Evolutionary conservation across 2,329 filamentous ascomycete genomes (phyloP).

Genomic region (Microdochium nivale): DNA sequence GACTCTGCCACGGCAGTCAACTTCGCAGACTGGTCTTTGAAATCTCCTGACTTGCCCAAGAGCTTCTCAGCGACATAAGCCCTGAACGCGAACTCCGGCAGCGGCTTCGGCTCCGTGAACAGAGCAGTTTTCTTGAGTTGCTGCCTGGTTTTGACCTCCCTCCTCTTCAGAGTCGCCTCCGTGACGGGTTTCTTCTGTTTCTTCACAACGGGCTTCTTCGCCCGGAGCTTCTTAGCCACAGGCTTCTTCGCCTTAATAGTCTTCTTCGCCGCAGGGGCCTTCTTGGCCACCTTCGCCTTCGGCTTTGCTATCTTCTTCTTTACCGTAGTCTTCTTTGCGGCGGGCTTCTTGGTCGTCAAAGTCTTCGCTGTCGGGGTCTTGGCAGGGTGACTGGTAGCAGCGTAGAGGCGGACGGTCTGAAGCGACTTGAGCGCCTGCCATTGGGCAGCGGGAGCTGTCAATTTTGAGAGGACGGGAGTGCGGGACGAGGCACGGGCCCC

Average conservation of each 20-base stretch:
- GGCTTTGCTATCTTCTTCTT: constrained; percentile 1
- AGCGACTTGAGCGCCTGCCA: not conserved
- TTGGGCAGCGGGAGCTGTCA: constrained; percentile 2
- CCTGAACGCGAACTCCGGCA: constrained; percentile 24
- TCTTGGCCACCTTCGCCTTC: constrained; percentile 13
- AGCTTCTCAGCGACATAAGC: constrained; percentile 25
- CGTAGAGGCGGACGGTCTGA: not conserved
- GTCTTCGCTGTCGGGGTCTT: not conserved
- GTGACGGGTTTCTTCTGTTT: constrained; percentile 22
- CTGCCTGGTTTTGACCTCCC: not conserved
- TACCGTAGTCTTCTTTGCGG: not conserved
- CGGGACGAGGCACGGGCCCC: not conserved
- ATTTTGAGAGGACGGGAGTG: not conserved
- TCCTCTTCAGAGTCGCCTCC: not conserved
- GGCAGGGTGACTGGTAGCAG: not conserved
- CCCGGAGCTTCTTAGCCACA: constrained; percentile 25
- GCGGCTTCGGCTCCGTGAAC: constrained; percentile 25
- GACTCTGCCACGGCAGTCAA: constrained; percentile 17
- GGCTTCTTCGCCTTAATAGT: constrained; percentile 13
- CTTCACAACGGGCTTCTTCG: constrained; percentile 26
- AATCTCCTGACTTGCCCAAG: constrained; percentile 11
- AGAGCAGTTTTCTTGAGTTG: constrained; percentile 31
- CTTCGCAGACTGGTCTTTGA: constrained; percentile 5
- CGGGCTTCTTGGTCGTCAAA: constrained; percentile 1
- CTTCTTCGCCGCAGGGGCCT: constrained; percentile 3